Base-by-base conservation (phyloP, 1,139 yeast species). In the Martiniozyma asiatica region DNA sequence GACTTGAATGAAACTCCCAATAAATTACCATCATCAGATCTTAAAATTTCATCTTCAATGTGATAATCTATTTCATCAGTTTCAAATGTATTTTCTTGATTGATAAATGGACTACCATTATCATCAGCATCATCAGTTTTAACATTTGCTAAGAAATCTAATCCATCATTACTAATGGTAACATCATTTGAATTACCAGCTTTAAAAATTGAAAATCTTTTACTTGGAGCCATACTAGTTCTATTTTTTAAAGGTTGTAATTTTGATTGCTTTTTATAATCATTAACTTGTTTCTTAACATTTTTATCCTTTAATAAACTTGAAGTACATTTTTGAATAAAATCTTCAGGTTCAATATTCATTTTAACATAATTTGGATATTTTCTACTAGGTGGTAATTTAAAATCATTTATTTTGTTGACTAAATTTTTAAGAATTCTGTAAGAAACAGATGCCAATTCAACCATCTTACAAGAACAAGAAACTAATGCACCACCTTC, bases 1-100 rank as follows among this genome's bases (percentile, higher is more conserved):
- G 87, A 87, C 43, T 74, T 73, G 44, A 84, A 71, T 0, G 94
- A 76, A 1, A 87, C 87, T 4, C 94, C 94, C 26, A 79, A 55
- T 22, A 84, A 53, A 13, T 35, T 27, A 11, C 35, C 39, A 5
- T 37, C 25, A 34, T 65, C 70, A 17, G 29, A 28, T 33, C 68
- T 60, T 28, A 69, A 47, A 18, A 70, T 53, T 43, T 70, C 76
- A 31, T 63, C 59, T 18, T 60, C 61, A 42, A 31, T 46, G 32
- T 45, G 33, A 26, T 41, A 43, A 20, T 25, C 22, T 12, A 22
- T 13, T 11, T 30, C 29, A n/a, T 9, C 14, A 14, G 8, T 17
- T n/a, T 39, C 41, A 25, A 29, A 37, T 18, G 32, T 35, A 5
- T 23, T 17, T 17, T 40, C 41, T 22, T 44, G 47, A 11, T 32